Conservation (phyloP, 2,329 filamentous ascomycete species). For the Cladosporium oxysporum region DNA sequence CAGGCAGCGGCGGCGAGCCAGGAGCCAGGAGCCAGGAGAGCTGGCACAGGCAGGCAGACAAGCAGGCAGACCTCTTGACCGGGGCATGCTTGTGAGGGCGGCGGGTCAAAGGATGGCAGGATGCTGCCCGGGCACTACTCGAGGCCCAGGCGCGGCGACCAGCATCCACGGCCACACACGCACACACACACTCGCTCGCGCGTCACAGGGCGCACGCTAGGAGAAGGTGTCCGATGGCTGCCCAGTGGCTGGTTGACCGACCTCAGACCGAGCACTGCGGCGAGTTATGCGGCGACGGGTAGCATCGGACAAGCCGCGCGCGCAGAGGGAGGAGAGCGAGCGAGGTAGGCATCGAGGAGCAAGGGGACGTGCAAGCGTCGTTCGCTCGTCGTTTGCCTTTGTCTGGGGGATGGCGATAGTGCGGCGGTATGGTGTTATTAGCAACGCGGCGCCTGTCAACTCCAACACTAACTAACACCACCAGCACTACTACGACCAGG, state of each 20-base stretch:
- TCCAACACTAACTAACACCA: no score
- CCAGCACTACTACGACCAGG: not conserved
- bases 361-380: not conserved
- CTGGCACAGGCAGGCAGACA: not conserved
- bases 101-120: slow-evolving; percentile 1
- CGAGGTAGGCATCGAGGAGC: not conserved
- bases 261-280: slow-evolving; percentile 11
- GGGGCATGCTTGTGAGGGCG: not conserved
- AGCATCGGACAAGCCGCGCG: not conserved
- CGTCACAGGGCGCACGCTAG: slow-evolving; percentile 17
- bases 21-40: not conserved
- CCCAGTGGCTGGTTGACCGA: slow-evolving; percentile 1
- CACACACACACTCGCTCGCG: no score
- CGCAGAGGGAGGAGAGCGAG: not conserved
- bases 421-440: not conserved
- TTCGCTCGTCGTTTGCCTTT: not conserved
- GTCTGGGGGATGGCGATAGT: not conserved
- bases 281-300: slow-evolving; percentile 6
- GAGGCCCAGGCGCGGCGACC: slow-evolving; percentile 3
- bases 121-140: slow-evolving; percentile 18
- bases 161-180: not conserved
- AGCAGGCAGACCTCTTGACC: not conserved
- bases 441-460: not conserved
- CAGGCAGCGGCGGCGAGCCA: not conserved
- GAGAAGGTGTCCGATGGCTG: slow-evolving; percentile 5